These are phyloP conservation scores for Sphaerulina musiva DNA, from an alignment of 2,329 filamentous ascomycete species.

Conservation along the genomic window DNA sequence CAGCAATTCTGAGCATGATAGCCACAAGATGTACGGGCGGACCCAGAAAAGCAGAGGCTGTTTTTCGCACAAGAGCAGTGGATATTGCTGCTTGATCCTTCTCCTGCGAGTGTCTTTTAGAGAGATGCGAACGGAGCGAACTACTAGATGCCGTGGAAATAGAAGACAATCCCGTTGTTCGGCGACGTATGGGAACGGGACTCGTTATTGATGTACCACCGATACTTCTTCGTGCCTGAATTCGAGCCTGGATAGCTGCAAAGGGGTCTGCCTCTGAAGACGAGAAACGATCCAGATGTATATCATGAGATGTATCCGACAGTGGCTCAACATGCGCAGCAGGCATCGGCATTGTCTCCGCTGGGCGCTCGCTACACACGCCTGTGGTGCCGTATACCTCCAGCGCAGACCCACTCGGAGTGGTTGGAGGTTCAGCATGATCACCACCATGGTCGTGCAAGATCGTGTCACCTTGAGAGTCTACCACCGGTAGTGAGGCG, in stretches of 20 bases:
- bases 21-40: constrained; percentile 73
- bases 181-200: constrained; percentile 35
- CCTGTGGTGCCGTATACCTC: background rate
- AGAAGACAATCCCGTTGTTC: constrained; percentile 38
- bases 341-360: background rate
- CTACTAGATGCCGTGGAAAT: constrained; percentile 23
- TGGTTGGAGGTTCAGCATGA: background rate
- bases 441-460: background rate
- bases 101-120: constrained; percentile 5
- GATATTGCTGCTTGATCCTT: constrained; percentile 17
- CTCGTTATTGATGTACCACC: constrained; percentile 25
- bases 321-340: background rate
- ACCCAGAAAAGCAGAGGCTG: constrained; percentile 66
- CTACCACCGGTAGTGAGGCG: constrained; percentile 1
- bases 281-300: constrained; percentile 1
- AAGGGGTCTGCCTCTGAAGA: constrained; percentile 24
- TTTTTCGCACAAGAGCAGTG: constrained; percentile 61
- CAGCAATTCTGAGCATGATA: constrained; percentile 74
- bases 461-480: background rate
- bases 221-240: constrained; percentile 31
- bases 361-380: constrained; percentile 9
- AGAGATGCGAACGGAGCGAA: constrained; percentile 15
- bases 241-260: constrained; percentile 32
- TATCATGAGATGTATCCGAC: background rate
- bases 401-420: background rate